Evolutionary conservation across 2,329 filamentous ascomycete species (phyloP), one percentile per base, ranked within the genome.

Genomic region (Colletotrichum liaoningense): DNA sequence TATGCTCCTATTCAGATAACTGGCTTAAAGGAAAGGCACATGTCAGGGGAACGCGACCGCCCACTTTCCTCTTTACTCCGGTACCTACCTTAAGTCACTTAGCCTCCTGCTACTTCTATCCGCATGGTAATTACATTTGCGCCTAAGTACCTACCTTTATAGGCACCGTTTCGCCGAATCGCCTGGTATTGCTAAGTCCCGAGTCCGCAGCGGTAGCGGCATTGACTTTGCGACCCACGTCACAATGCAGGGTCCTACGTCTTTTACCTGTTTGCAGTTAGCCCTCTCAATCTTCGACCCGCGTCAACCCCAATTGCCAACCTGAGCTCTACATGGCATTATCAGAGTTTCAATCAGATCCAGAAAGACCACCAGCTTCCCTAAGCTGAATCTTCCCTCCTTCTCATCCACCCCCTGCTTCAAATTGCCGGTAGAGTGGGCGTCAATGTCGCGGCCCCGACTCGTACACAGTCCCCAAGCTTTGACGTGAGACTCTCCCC

Each of bases 221-320:
- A 55, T 35, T 64, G 49, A 64, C 24, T 58, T 55, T 52, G 49
- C 55, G 46, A 30, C 42, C 62, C 67, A 54, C 33, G 63, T 70
- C 63, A 66, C 62, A 59, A 59, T 46, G 63, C 63, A 71, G 68
- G 68, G 63, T 55, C 63, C 63, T 26, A 42, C 24, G 19, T 26
- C 19, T 35, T 69, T 49, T 52, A 38, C 59, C 62, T 64, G 7
- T 55, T 54, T 64, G 46, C 30, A 63, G 67, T 69, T 69, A 69
- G 59, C 55, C 19, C 65, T 12, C 42, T 64, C 67, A 6, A 42
- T 26, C 7, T 22, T 59, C 16, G 46, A 55, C 49, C 49, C 16
- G 5, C 30, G 30, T 54, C 22, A 35, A 14, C 46, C 22, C 11
- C 52, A 26, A 28, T 38, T 38, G 30, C 19, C 19, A 49, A 22